Conservation (phyloP, 768 basidiomycete species). For the Boletus patriciae region DNA sequence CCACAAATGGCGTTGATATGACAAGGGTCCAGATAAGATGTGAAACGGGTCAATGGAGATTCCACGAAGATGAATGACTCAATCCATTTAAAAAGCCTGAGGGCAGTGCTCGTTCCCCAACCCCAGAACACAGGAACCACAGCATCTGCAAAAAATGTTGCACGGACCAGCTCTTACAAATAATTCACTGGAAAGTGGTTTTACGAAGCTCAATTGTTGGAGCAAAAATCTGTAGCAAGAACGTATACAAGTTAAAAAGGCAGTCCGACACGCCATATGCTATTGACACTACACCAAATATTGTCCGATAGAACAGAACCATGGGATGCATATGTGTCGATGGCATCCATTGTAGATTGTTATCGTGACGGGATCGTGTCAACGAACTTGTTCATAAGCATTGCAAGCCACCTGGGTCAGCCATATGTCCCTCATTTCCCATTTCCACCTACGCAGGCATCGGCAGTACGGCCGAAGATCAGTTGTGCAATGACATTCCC, state of each 20-base stretch:
- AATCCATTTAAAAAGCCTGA: neutral
- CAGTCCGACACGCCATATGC: neutral
- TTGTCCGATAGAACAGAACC: slow-evolving; percentile 5
- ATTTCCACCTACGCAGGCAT: slow-evolving; percentile 36
- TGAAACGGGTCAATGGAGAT: neutral
- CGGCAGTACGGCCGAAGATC: slow-evolving; percentile 25
- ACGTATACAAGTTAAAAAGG: neutral
- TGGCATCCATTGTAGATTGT: slow-evolving; percentile 3
- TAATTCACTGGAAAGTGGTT: neutral
- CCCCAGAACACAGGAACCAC: slow-evolving; percentile 11
- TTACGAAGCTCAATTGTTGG: neutral
- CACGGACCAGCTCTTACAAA: neutral
- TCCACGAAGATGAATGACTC: neutral
- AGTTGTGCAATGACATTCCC: slow-evolving; percentile 33
- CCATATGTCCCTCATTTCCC: slow-evolving; percentile 48
- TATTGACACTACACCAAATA: slow-evolving; percentile 6
- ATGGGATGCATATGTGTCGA: neutral
- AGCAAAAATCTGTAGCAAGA: neutral
- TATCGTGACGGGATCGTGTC: neutral
- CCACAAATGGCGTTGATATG: neutral
- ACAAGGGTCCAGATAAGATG: slow-evolving; percentile 15
- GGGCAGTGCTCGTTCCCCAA: neutral
- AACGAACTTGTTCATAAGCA: slow-evolving; percentile 37
- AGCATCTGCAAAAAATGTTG: slow-evolving; percentile 1
- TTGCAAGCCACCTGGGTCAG: slow-evolving; percentile 47